Evolutionary conservation across 2,329 filamentous ascomycete species (phyloP), one percentile per base, ranked within the genome.

Genomic region (Epichloe scottii): DNA sequence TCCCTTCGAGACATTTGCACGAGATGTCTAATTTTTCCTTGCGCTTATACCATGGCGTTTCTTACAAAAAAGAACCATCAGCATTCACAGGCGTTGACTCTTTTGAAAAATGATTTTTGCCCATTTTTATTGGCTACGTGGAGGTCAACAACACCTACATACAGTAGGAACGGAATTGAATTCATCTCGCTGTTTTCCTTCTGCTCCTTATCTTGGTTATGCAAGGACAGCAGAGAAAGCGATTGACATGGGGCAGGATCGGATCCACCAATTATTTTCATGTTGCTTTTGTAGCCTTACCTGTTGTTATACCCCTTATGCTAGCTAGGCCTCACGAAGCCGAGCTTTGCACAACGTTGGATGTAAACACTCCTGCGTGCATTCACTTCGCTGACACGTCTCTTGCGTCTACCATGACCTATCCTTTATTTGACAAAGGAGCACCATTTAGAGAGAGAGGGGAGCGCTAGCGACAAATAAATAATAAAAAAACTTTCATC

Each of bases 51-150:
- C 17, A 17, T 34, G 30, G 15, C 21, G 7, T 45, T 17, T 38
- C 35, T 26, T 15, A 10, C 14, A 41, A 37, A 42, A 50, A 39
- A 37, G 19, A 30, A 33, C 11, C 8, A 35, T 41, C 5, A 39
- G 50, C 47, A 54, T 54, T 42, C 50, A 50, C 50, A 47, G 50
- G 50, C 46, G 53, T 54, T 52, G 30, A 19, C 35, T 19, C 19
- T 42, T 49, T 46, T n/a, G 35, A 8, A 30, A 37, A 39, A 34
- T 4, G 4, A 4, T 15, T 17, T 6, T n/a, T 34, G 17, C 6
- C 26, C 19, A 10, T 38, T 35, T 5, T n/a, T 12, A n/a, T 42
- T 12, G 5, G 2, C 3, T 17, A 33, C 37, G 11, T 19, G 12
- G 12, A 15, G 7, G 34, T 23, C 15, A 48, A 33, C 15, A 48